Conservation (phyloP, 495 filamentous ascomycete species). For the Penicillium longicatenatum region DNA sequence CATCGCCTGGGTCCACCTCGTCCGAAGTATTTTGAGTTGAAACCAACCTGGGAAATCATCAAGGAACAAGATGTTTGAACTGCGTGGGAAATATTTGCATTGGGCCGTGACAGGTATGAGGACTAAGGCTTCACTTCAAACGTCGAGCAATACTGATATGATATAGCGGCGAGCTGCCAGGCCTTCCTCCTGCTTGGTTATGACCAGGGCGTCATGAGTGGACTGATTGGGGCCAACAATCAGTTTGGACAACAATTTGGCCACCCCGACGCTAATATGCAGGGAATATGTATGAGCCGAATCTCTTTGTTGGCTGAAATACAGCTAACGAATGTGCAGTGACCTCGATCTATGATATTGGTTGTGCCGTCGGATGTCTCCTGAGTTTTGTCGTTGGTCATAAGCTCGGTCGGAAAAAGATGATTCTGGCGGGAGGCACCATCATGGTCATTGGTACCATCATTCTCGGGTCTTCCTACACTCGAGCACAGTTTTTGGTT, state of each 20-base stretch:
- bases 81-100: constrained; percentile 22
- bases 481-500: constrained; percentile 49
- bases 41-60: background rate
- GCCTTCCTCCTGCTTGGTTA: constrained; percentile 41
- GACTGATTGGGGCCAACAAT: constrained; percentile 40
- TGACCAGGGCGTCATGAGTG: constrained; percentile 44
- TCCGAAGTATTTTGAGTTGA: background rate
- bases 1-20: background rate
- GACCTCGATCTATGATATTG: constrained; percentile 50
- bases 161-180: constrained; percentile 30
- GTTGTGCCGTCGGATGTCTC: constrained; percentile 47
- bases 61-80: constrained; percentile 11
- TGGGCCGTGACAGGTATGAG: constrained; percentile 24
- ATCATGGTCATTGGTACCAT: constrained; percentile 46
- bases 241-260: constrained; percentile 41
- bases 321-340: constrained; percentile 14
- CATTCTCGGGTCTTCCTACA: constrained; percentile 49
- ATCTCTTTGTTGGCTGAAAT: background rate
- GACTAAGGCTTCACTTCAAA: background rate
- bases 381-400: constrained; percentile 45
- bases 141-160: background rate
- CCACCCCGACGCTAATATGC: constrained; percentile 39
- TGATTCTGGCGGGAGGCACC: constrained; percentile 41
- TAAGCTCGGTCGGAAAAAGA: constrained; percentile 42
- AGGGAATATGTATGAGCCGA: constrained; percentile 33